Percentiles rank a stretch among this genome's conserved stretches.
These are phyloP conservation scores for Volvox africanus DNA, from an alignment of 139 green algal genomes.

Conservation along the genomic window DNA sequence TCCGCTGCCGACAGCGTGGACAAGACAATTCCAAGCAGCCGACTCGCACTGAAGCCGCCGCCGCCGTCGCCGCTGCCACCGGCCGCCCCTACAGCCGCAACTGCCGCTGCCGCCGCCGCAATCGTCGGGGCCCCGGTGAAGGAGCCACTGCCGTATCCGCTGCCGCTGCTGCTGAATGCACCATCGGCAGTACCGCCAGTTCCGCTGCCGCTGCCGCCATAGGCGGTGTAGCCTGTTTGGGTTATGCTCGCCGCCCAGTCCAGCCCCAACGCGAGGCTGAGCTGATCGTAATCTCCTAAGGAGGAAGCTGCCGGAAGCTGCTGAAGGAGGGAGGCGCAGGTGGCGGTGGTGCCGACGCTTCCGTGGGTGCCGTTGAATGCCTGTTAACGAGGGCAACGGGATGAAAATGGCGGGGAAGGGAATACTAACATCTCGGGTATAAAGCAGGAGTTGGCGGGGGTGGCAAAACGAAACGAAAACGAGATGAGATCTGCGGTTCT, in stretches of 20 bases:
- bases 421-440: no score
- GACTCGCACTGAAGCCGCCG: not conserved
- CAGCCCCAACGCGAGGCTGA: constrained; percentile 24
- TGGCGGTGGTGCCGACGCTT: not conserved
- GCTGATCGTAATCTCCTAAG: constrained; percentile 28
- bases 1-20: constrained; percentile 38
- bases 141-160: not conserved
- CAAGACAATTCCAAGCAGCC: constrained; percentile 18
- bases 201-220: not conserved
- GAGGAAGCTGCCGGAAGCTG: not conserved
- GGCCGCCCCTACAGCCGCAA: not conserved
- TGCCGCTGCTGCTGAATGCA: not conserved
- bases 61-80: not conserved
- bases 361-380: not conserved
- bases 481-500: no score
- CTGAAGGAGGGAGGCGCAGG: not conserved
- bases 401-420: no score
- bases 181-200: not conserved
- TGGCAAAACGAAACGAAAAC: no score
- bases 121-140: not conserved
- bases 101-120: not conserved
- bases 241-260: not conserved
- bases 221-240: not conserved
- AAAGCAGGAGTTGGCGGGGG: no score
- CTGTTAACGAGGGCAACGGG: not conserved